Base-by-base conservation (phyloP, 352 stramenopile genomes). In the Globisporangium apiculatum region DNA sequence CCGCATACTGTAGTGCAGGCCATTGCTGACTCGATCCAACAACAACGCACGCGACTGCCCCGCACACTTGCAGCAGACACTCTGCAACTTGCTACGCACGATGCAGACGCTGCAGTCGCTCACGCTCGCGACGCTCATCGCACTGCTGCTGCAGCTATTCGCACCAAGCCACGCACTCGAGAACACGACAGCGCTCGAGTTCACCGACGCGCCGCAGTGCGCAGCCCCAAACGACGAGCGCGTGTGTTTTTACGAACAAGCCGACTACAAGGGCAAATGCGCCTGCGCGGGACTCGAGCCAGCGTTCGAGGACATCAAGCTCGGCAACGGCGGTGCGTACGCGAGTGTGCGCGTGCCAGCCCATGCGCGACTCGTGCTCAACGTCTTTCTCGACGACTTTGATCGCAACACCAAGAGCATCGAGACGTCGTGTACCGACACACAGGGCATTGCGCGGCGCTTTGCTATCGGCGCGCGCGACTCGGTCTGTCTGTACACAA, bases 341-440 rank as follows among this genome's bases (percentile, higher is more conserved):
- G 59, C 53, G 5, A 65, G 59, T 15, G 49, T 65, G 14, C 59
- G 46, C 53, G 37, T 65, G 6, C 59, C 59, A 4, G 7, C 47
- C 31, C 42, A 55, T 17, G 15, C 38, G 47, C 45, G 54, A 7
- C 54, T 65, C 53, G 59, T 65, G n/a, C 53, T 65, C 47, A 65
- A 65, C 53, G 59, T 65, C 47, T 65, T 65, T 41, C 51, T 38
- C 24, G 59, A 65, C 53, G 59, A 65, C 47, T 65, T 45, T 24
- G 47, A 42, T n/a, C 59, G 59, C 47, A 61, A 65, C 31, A 57
- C 37, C 11, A 52, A 51, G 53, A 65, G 59, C 40, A 57, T 65
- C 36, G 59, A 65, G 59, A 18, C 18, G 3, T 65, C 53, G n/a
- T 48, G 59, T 10, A n/a, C 38, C 24, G 57, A 53, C 15, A 47